phyloP scores from a whole-genome alignment of 1,284 basidiomycete species.

The Rhodotorula sp. region DNA sequence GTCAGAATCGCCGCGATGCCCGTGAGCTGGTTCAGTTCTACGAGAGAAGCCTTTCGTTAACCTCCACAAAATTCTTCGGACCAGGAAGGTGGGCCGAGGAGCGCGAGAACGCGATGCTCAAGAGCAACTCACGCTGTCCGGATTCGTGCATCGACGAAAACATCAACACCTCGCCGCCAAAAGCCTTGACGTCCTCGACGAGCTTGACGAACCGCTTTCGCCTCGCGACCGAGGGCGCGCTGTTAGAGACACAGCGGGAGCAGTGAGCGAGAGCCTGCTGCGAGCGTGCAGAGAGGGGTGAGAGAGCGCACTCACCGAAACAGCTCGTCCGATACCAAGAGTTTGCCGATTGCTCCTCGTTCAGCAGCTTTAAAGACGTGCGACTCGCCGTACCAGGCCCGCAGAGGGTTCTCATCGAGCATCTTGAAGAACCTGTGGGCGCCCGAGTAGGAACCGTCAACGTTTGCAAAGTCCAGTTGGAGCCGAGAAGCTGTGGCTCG shows the following conservation, averaged over 20 bases:
- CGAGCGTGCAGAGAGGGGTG: not conserved
- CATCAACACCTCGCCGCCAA: slow-evolving; percentile 88
- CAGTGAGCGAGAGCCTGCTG: too few species aligned
- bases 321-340: slow-evolving; percentile 91
- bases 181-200: slow-evolving; percentile 82
- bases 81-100: not conserved
- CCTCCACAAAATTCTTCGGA: not conserved
- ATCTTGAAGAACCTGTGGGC: slow-evolving; percentile 85
- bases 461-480: too few species aligned
- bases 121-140: slow-evolving; percentile 71
- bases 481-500: too few species aligned
- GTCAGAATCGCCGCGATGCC: slow-evolving; percentile 95
- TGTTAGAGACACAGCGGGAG: not conserved
- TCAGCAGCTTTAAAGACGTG: slow-evolving; percentile 89
- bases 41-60: not conserved
- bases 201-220: slow-evolving; percentile 71
- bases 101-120: not conserved
- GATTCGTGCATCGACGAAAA: slow-evolving; percentile 99
- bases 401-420: slow-evolving; percentile 86
- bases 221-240: slow-evolving; percentile 33
- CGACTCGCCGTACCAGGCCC: slow-evolving; percentile 97
- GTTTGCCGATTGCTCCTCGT: slow-evolving; percentile 87
- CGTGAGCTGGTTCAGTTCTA: slow-evolving; percentile 90
- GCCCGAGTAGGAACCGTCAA: too few species aligned
- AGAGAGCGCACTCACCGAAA: slow-evolving; percentile 63